Evolutionary conservation across 2,329 filamentous ascomycete species (phyloP), one percentile per base, ranked within the genome.

Genomic region (Clonostachys solani): DNA sequence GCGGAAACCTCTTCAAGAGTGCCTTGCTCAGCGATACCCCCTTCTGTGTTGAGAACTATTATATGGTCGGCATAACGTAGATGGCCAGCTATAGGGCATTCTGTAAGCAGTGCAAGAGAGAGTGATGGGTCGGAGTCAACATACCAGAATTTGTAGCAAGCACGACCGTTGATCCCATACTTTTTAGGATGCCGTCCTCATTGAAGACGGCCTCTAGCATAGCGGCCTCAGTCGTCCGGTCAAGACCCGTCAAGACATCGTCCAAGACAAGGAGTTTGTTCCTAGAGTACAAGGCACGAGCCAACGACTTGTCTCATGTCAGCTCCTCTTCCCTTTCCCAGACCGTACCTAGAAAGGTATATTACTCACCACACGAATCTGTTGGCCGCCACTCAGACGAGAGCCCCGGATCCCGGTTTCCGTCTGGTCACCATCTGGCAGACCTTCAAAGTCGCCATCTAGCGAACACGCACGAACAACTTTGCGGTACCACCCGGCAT

Each of bases 331-430:
- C 23, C 23, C 9, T 29, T 29, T 29, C 23, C 23, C 23, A 29
- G 23, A 29, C 23, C 23, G 23, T 29, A 29, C 23, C 23, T 10
- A 29, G 23, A 29, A 29, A 29, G 23, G 10, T 40, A 6, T 10
- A 12, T 33, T 33, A 59, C 63, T 48, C 55, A 71, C 67, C 19
- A 72, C 56, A 35, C 70, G 60, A 29, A 71, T 66, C 38, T 61
- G 68, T 47, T 75, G 72, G 2, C 72, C 72, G 36, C 72, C 72
- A 38, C 70, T 73, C 2, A 75, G 52, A 6, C 58, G 62, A 10
- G 71, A 57, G 3, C 72, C 72, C 7, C 63, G 60, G n/a, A 61
- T 67, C 5, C 72, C 71, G 45, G 73, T 61, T 13, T 62, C 49
- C 0, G 67, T 71, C 5, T 60, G 48, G 45, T 66, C 64, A 6